phyloP scores from a whole-genome alignment of 345 rosid genomes.

The Acer saccharum region DNA sequence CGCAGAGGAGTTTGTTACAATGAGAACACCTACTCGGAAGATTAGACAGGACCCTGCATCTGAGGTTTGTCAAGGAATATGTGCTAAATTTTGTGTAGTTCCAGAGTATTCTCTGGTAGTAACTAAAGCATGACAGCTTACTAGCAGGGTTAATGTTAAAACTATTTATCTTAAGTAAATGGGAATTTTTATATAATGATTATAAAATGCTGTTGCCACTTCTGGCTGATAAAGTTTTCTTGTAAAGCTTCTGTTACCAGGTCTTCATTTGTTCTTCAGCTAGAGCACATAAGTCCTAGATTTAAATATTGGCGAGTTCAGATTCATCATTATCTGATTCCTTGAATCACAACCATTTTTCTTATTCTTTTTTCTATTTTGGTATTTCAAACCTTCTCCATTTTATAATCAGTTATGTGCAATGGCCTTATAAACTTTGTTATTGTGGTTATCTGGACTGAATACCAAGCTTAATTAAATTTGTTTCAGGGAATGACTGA shows the following conservation, averaged over 20 bases:
- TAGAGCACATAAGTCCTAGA: not conserved
- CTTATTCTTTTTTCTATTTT: not conserved
- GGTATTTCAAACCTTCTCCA: not conserved
- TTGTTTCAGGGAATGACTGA: conserved; percentile 53
- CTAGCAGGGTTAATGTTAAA: not conserved
- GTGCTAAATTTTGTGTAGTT: conserved; percentile 9
- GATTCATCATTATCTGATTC: not conserved
- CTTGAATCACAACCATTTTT: not conserved
- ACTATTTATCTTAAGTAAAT: not conserved
- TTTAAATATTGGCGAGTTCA: not conserved
- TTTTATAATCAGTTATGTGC: not conserved
- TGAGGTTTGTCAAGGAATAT: conserved; percentile 57
- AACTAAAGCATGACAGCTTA: not conserved
- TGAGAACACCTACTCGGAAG: conserved; percentile 84
- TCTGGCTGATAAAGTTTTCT: not conserved
- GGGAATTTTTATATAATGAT: not conserved
- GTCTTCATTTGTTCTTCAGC: not conserved
- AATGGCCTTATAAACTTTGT: conserved; percentile 1
- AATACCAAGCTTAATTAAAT: not conserved
- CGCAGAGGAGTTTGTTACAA: conserved; percentile 90
- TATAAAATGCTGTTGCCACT: not conserved
- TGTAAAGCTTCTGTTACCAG: not conserved
- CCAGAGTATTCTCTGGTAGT: not conserved
- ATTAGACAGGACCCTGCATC: conserved; percentile 54
- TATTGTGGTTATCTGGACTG: not conserved